These are phyloP conservation scores for Backusella tarrabulga DNA, from an alignment of 192 early-diverging fungal genomes.

Conservation along the genomic window DNA sequence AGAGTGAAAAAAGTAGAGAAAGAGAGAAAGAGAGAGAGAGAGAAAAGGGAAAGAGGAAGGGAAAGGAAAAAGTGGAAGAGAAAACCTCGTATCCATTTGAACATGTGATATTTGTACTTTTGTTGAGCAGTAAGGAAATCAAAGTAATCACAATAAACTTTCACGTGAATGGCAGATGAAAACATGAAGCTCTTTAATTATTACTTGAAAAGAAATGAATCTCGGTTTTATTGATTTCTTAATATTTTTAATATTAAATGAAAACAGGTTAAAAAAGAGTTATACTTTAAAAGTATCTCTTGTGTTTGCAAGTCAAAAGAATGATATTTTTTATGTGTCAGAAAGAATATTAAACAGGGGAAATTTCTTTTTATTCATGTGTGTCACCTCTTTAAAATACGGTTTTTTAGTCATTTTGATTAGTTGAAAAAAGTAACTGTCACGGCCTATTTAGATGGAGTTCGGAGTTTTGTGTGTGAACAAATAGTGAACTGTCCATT, in stretches of 20 bases:
- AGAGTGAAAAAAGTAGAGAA: not conserved
- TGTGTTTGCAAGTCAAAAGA: not conserved
- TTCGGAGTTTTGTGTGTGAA: slow-evolving; percentile 9
- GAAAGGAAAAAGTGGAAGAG: not conserved
- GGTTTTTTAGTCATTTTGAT: slow-evolving; percentile 6
- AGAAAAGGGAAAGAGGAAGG: not conserved
- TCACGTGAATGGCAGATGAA: slow-evolving; percentile 1
- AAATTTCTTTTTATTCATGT: not conserved
- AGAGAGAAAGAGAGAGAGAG: not conserved
- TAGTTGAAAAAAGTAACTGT: slow-evolving; percentile 8
- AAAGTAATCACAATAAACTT: not conserved
- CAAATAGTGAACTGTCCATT: not conserved
- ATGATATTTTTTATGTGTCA: not conserved
- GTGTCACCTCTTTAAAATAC: not conserved
- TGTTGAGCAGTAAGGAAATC: not conserved
- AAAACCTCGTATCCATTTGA: not conserved
- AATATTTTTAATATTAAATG: not conserved
- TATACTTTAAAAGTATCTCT: not conserved
- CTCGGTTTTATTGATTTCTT: not conserved
- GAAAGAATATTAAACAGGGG: not conserved
- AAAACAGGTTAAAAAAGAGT: not conserved
- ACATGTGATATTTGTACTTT: not conserved
- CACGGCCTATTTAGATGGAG: not conserved
- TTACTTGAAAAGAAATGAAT: not conserved
- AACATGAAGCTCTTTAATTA: not conserved